Conservation (phyloP, 768 basidiomycete genomes). For the Mycena galericulata region DNA sequence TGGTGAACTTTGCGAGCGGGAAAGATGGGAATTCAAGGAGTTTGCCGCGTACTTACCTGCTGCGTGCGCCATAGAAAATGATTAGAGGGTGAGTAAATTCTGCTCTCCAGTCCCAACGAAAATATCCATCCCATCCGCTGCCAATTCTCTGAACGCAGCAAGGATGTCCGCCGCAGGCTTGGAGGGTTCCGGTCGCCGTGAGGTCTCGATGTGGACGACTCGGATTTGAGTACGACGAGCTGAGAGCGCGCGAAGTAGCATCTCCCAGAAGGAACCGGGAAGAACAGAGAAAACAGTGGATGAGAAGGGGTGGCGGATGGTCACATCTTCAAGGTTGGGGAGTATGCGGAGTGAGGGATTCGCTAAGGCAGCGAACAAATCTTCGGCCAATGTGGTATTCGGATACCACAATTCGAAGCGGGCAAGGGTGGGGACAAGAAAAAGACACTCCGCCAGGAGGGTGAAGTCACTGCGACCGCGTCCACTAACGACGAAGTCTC, state of each 20-base stretch:
- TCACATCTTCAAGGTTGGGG: neutral
- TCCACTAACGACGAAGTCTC: neutral
- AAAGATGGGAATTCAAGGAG: no score
- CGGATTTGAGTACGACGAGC: neutral
- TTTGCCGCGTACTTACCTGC: no score
- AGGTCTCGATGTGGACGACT: no score
- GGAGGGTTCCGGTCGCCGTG: no score
- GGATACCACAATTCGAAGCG: neutral
- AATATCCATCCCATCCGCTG: neutral
- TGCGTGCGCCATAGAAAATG: no score
- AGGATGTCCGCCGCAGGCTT: no score
- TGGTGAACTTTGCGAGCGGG: no score
- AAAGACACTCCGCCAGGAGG: neutral
- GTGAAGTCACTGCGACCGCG: no score
- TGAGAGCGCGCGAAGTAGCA: neutral
- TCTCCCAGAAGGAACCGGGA: neutral
- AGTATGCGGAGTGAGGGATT: neutral
- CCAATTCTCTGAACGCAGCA: neutral
- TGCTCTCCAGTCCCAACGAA: neutral
- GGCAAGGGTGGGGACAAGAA: neutral
- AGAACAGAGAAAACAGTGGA: no score
- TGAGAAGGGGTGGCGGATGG: neutral
- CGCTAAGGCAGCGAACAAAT: neutral
- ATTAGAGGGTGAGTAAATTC: no score
- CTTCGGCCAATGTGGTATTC: neutral